Evolutionary conservation across 805 yeast genomes (phyloP).

Genomic region (Candida namnaoensis): DNA sequence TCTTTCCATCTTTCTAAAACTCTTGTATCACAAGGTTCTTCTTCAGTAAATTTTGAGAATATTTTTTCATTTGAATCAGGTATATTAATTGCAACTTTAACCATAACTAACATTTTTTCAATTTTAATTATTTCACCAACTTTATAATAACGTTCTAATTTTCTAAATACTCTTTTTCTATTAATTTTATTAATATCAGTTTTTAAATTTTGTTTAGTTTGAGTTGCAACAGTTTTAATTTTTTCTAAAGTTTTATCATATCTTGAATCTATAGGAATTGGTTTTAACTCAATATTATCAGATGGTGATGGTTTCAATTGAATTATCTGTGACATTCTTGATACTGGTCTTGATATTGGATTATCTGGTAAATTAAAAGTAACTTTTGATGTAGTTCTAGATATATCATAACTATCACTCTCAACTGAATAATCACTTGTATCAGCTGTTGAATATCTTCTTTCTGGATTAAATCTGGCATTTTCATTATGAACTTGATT

Average conservation of each 20-base stretch:
- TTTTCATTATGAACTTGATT: too few relatives aligned
- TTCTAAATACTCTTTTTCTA: constrained; percentile 11
- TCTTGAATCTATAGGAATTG: constrained; percentile 8
- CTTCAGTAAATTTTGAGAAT: constrained; percentile 30
- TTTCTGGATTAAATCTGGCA: too few relatives aligned
- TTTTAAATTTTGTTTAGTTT: constrained; percentile 9
- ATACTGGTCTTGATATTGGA: constrained; percentile 1
- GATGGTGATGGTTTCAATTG: constrained; percentile 3
- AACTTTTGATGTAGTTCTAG: too few relatives aligned
- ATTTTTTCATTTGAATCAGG: constrained; percentile 8
- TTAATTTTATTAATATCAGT: constrained; percentile 8
- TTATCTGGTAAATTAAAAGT: constrained; percentile 4
- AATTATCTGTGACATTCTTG: not conserved
- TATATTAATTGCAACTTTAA: constrained; percentile 28
- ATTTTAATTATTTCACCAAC: constrained; percentile 58
- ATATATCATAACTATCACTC: too few relatives aligned
- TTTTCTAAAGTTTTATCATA: constrained; percentile 11
- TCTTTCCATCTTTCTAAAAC: constrained; percentile 74
- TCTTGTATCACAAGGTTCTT: constrained; percentile 42
- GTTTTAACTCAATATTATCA: not conserved
- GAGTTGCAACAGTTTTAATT: constrained; percentile 15
- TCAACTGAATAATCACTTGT: too few relatives aligned
- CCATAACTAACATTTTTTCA: constrained; percentile 63
- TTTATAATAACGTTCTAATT: constrained; percentile 23
- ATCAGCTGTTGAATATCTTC: too few relatives aligned